Conservation (phyloP, 495 filamentous ascomycete genomes). For the Aspergillus kassunensis region DNA sequence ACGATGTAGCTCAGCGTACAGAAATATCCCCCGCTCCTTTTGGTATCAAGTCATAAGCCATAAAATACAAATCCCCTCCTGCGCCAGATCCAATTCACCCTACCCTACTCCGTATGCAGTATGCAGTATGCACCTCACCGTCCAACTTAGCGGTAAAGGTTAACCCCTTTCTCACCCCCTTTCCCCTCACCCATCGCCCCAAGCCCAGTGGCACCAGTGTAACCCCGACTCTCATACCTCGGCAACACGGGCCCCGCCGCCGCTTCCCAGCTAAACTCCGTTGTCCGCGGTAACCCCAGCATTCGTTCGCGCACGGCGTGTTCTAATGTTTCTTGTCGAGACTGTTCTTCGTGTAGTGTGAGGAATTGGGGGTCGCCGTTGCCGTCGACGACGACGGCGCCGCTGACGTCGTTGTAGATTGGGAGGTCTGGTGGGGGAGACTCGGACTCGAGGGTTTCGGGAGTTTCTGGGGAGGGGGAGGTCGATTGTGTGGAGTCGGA, state of each 20-base stretch:
- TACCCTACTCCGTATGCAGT: too few relatives aligned
- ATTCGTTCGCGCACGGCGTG: constrained; percentile 28
- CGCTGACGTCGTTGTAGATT: constrained; percentile 29
- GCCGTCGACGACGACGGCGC: constrained; percentile 26
- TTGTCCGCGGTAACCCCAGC: constrained; percentile 24
- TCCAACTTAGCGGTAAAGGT: too few relatives aligned
- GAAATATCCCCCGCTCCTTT: too few relatives aligned
- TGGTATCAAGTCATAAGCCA: background rate
- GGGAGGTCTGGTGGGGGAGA: too few relatives aligned
- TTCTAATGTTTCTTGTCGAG: constrained; percentile 17
- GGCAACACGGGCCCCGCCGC: constrained; percentile 14
- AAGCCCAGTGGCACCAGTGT: constrained; percentile 10
- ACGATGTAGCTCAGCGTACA: too few relatives aligned
- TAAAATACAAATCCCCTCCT: background rate
- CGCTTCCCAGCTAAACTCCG: constrained; percentile 23
- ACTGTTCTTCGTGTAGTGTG: constrained; percentile 25
- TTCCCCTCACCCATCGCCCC: background rate
- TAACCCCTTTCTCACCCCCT: background rate
- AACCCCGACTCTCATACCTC: constrained; percentile 22
- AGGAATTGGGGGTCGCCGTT: constrained; percentile 27
- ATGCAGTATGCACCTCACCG: too few relatives aligned
- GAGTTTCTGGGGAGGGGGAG: too few relatives aligned
- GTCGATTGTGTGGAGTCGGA: too few relatives aligned
- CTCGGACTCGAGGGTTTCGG: too few relatives aligned
- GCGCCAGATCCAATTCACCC: too few relatives aligned